Evolutionary conservation across 2,329 filamentous ascomycete species (phyloP).

Genomic region (Ascochyta rabiei): DNA sequence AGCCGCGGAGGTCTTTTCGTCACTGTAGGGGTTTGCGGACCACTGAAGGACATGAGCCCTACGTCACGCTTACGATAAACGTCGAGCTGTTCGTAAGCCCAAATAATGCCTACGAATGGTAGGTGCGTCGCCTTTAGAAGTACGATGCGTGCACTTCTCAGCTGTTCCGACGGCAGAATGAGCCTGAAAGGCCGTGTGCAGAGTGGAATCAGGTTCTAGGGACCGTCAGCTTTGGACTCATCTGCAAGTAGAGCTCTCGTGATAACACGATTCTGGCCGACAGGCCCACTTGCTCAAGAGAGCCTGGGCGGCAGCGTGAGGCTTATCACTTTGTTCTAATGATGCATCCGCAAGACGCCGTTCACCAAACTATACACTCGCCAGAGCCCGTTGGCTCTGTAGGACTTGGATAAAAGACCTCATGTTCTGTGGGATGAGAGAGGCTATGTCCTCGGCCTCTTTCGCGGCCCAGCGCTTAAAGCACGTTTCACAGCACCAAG

Average conservation of each 20-base stretch:
- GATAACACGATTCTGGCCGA: neutral
- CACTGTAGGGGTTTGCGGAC: slow-evolving; percentile 38
- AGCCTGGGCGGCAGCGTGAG: slow-evolving; percentile 37
- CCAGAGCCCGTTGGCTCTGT: neutral
- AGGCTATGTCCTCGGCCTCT: slow-evolving; percentile 41
- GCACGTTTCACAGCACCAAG: slow-evolving; percentile 31
- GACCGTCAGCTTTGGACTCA: slow-evolving; percentile 38
- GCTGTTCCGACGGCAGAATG: slow-evolving; percentile 67
- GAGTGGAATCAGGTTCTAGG: slow-evolving; percentile 73
- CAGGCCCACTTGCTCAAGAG: slow-evolving; percentile 5
- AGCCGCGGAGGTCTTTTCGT: slow-evolving; percentile 37
- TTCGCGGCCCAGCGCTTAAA: slow-evolving; percentile 43
- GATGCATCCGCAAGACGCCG: slow-evolving; percentile 3
- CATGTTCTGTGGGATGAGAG: slow-evolving; percentile 15
- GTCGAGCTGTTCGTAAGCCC: slow-evolving; percentile 64
- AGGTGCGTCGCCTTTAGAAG: slow-evolving; percentile 65
- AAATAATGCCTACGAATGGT: slow-evolving; percentile 73
- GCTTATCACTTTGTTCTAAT: slow-evolving; percentile 21
- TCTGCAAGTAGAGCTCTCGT: neutral
- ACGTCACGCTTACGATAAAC: slow-evolving; percentile 28
- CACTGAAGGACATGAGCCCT: slow-evolving; percentile 36
- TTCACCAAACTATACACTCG: slow-evolving; percentile 5
- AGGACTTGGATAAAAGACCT: slow-evolving; percentile 27
- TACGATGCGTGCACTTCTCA: slow-evolving; percentile 66
- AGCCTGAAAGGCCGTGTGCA: slow-evolving; percentile 75